A percentile compares a stretch with the other conserved stretches of the same genome.
These are phyloP conservation scores for Barnettozyma populi DNA, from an alignment of 805 yeast species.

Conservation along the genomic window DNA sequence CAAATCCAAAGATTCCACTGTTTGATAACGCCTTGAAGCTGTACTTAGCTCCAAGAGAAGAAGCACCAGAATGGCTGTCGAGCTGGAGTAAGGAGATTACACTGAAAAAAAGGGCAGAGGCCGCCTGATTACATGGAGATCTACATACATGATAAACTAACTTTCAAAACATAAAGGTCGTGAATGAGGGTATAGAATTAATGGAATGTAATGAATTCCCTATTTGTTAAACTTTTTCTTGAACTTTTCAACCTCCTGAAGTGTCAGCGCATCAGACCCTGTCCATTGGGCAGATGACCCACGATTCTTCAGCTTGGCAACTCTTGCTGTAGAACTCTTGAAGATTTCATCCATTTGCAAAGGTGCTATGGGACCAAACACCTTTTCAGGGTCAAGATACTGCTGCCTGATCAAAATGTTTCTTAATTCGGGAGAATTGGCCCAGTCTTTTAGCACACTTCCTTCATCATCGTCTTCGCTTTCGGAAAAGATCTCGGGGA, in stretches of 20 bases:
- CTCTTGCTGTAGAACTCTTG: conserved; percentile 33
- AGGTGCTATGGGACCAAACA: conserved; percentile 73
- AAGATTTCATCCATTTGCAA: conserved; percentile 68
- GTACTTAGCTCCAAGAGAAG: conserved; percentile 72
- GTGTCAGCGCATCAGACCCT: conserved; percentile 39
- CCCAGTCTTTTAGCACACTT: conserved; percentile 52
- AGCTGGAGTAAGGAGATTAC: conserved; percentile 62
- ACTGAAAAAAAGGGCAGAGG: conserved; percentile 37
- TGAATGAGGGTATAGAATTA: neutral
- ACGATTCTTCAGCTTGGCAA: conserved; percentile 48
- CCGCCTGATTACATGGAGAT: neutral
- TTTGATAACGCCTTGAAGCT: conserved; percentile 69
- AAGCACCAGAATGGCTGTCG: conserved; percentile 58
- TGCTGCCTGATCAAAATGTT: conserved; percentile 41
- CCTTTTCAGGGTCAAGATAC: conserved; percentile 54
- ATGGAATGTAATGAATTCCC: neutral
- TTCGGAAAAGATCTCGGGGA: conserved; percentile 45
- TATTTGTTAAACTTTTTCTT: conserved; percentile 27
- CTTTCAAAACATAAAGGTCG: neutral
- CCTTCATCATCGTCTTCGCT: conserved; percentile 51
- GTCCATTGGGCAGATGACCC: conserved; percentile 47
- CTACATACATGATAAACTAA: neutral
- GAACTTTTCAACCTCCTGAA: conserved; percentile 42
- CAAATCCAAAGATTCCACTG: conserved; percentile 63
- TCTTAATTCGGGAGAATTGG: conserved; percentile 50